Percentiles rank a stretch among this genome's conserved stretches.
phyloP scores from a whole-genome alignment of 23 red algal genomes.

The Gracilariopsis chorda region DNA sequence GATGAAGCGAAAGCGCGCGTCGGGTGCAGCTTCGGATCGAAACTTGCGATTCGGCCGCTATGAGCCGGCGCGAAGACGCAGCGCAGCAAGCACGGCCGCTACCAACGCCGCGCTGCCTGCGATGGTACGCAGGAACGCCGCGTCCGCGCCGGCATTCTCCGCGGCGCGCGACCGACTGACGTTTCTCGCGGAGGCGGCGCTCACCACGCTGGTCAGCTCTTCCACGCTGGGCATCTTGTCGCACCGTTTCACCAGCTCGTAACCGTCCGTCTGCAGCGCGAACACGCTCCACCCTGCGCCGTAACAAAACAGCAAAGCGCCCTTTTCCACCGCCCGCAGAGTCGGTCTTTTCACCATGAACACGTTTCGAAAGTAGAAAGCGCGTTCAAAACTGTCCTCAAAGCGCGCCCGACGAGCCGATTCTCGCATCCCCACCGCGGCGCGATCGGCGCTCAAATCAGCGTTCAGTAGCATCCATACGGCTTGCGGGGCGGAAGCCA shows the following conservation, averaged over 20 bases:
- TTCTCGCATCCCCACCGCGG: constrained; percentile 34
- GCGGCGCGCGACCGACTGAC: background rate
- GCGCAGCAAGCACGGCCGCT: background rate
- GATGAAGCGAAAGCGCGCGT: no score
- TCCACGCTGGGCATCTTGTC: background rate
- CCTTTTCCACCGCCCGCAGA: constrained; percentile 14
- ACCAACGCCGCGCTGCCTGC: background rate
- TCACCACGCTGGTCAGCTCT: background rate
- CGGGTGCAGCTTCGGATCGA: background rate
- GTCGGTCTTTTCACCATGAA: constrained; percentile 22
- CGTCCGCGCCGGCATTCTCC: background rate
- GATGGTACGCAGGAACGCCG: background rate
- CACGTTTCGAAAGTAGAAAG: constrained; percentile 40
- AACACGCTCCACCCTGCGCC: constrained; percentile 9
- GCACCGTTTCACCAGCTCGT: background rate
- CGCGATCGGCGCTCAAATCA: background rate
- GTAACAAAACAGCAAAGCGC: background rate
- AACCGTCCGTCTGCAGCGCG: background rate
- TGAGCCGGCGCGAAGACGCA: background rate
- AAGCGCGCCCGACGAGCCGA: background rate
- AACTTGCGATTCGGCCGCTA: background rate
- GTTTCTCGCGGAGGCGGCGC: background rate
- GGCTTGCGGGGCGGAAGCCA: background rate
- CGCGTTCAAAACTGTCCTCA: background rate
- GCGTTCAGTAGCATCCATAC: constrained; percentile 34